Base-by-base conservation (phyloP, 2,329 filamentous ascomycete genomes). In the Fusarium fujikuroi region DNA sequence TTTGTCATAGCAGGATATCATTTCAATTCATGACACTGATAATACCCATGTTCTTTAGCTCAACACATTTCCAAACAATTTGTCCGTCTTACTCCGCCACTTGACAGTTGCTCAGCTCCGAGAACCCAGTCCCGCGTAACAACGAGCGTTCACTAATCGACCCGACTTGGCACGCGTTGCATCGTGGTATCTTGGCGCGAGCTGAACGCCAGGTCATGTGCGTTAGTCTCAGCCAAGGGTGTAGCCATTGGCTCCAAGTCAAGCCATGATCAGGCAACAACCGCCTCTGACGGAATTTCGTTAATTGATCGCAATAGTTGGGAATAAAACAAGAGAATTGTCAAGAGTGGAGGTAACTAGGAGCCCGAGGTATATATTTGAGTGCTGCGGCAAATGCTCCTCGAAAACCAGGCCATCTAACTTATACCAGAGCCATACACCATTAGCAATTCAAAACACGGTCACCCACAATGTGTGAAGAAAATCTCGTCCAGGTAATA, bases 161-260 rank as follows among this genome's bases (percentile, higher is more conserved):
- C 56, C 21, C 44, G 46, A 49, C 56, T 49, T 73, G 72, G 68
- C 63, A 58, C 66, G 74, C 61, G 28, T 54, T 60, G n/a, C 37
- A 71, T 69, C 63, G 47, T 46, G 25, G 39, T 53, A 62, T 68
- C 56, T 30, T 52, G 60, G 59, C 75, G 61, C 75, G 76, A 62
- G 54, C 40, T 47, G 53, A 53, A 69, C 76, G 64, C 76, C 73
- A 72, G 66, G 70, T 78, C 76, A 78, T 76, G 75, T 78, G 76
- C 66, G 37, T 25, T 46, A 30, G 58, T 63, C 49, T 65, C 58
- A 50, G n/a, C 36, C 50, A 14, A 21, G 19, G 32, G n/a, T n/a
- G 15, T 34, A 14, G 36, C 54, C 43, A 76, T 74, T 74, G 72
- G 70, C 34, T 37, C 62, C 47, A 57, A 15, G 37, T 25, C 47